Conservation (phyloP, 2,329 filamentous ascomycete genomes). For the Acrodontium crateriforme region DNA sequence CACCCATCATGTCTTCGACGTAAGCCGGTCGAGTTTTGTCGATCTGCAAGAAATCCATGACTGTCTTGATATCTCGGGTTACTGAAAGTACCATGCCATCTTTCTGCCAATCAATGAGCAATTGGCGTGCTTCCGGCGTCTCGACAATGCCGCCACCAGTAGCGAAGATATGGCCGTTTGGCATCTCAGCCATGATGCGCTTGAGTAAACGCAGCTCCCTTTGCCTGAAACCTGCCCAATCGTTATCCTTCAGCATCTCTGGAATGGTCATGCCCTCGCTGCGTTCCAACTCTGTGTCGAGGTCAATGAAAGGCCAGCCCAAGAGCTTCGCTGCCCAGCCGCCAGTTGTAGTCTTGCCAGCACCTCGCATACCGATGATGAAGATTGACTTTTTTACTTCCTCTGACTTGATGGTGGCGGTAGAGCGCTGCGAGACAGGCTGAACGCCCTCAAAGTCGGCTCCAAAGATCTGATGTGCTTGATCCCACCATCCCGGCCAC, state of each 20-base stretch:
- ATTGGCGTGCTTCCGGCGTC: conserved; percentile 59
- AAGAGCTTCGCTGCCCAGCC: conserved; percentile 68
- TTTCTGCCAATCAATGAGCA: conserved; percentile 60
- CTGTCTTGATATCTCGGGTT: conserved; percentile 72
- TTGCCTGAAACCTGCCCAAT: conserved; percentile 80
- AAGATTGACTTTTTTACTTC: conserved; percentile 56
- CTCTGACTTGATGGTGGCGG: conserved; percentile 10
- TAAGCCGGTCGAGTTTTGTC: conserved; percentile 90
- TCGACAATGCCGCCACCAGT: conserved; percentile 93
- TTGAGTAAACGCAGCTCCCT: conserved; percentile 64
- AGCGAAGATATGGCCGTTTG: conserved; percentile 69
- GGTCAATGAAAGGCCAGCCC: conserved; percentile 65
- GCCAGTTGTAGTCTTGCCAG: conserved; percentile 89
- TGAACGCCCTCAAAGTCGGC: conserved; percentile 67
- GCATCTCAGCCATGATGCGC: conserved; percentile 59
- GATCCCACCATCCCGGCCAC: conserved; percentile 98
- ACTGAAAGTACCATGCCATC: conserved; percentile 80
- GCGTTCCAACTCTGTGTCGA: conserved; percentile 75
- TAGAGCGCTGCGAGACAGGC: conserved; percentile 19
- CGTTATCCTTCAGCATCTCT: conserved; percentile 61
- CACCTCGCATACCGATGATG: conserved; percentile 93
- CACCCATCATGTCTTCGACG: conserved; percentile 77
- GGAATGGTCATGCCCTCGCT: conserved; percentile 65
- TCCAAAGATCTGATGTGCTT: conserved; percentile 62
- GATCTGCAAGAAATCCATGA: conserved; percentile 74